Percentiles rank a stretch among this genome's conserved stretches.
phyloP scores from a whole-genome alignment of 139 green algal genomes.

The Picochlorum sp. region DNA sequence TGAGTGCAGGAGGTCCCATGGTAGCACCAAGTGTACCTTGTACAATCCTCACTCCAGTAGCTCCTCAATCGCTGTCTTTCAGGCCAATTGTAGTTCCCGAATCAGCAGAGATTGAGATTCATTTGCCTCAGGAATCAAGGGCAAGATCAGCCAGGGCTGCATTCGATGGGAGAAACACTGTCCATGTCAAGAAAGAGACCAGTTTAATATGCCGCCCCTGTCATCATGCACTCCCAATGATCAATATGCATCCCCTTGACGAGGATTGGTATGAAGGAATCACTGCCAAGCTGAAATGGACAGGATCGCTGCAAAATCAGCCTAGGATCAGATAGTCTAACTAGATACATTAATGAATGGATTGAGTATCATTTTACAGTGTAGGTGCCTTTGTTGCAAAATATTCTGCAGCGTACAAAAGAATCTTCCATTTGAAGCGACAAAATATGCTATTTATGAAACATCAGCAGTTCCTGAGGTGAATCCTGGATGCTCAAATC shows the following conservation, averaged over 20 bases:
- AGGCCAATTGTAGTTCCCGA: conserved; percentile 74
- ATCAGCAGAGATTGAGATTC: conserved; percentile 55
- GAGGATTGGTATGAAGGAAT: conserved; percentile 76
- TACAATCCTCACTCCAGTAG: conserved; percentile 77
- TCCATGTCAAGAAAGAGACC: conserved; percentile 42
- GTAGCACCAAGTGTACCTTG: conserved; percentile 76
- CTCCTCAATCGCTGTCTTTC: conserved; percentile 73
- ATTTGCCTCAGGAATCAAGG: conserved; percentile 44
- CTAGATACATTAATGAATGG: no score
- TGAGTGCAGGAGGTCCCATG: conserved; percentile 78
- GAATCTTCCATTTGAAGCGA: not conserved
- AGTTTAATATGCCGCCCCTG: conserved; percentile 54
- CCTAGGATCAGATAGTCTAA: no score
- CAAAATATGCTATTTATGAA: conserved; percentile 38
- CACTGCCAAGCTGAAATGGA: conserved; percentile 79
- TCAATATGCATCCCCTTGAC: conserved; percentile 65
- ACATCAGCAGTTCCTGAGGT: conserved; percentile 61
- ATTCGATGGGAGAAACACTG: conserved; percentile 65
- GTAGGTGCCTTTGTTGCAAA: no score
- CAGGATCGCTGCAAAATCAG: conserved; percentile 24
- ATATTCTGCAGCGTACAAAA: not conserved
- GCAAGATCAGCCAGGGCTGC: conserved; percentile 41
- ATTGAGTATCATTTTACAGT: no score
- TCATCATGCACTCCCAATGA: conserved; percentile 61
- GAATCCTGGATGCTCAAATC: conserved; percentile 77